phyloP scores from a whole-genome alignment of 2,329 filamentous ascomycete species.

The Monascus ruber region DNA sequence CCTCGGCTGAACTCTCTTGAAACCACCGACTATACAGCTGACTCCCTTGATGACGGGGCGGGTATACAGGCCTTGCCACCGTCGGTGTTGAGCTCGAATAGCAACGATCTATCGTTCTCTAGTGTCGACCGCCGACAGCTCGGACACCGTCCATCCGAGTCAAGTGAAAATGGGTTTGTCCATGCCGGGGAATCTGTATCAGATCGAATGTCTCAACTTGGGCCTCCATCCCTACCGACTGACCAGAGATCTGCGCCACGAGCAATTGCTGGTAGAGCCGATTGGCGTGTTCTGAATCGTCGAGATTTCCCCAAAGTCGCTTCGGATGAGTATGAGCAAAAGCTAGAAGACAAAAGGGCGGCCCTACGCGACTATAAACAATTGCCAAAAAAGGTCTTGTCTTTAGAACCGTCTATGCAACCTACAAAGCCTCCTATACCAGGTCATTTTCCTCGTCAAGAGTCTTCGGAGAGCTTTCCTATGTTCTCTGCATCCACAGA shows the following conservation, averaged over 20 bases:
- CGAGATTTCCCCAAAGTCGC: constrained; percentile 15
- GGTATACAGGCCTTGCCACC: constrained; percentile 33
- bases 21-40: constrained; percentile 16
- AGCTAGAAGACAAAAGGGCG: constrained; percentile 31
- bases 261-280: constrained; percentile 26
- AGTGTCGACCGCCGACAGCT: constrained; percentile 13
- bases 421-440: constrained; percentile 18
- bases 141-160: constrained; percentile 13
- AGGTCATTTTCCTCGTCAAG: constrained; percentile 37
- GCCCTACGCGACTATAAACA: constrained; percentile 38
- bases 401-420: constrained; percentile 32
- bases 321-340: constrained; percentile 27
- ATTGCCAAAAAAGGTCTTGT: constrained; percentile 39
- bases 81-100: constrained; percentile 27
- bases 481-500: constrained; percentile 54
- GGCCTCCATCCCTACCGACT: constrained; percentile 10
- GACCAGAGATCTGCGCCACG: constrained; percentile 31
- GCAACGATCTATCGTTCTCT: constrained; percentile 20
- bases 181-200: constrained; percentile 12
- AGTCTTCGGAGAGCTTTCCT: constrained; percentile 51
- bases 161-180: constrained; percentile 12
- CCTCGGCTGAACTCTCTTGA: constrained; percentile 17
- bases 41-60: constrained; percentile 21
- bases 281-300: constrained; percentile 23
- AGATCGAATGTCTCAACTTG: constrained; percentile 13